Base-by-base conservation (phyloP, 352 stramenopile genomes). In the Phytophthora foliorum region DNA sequence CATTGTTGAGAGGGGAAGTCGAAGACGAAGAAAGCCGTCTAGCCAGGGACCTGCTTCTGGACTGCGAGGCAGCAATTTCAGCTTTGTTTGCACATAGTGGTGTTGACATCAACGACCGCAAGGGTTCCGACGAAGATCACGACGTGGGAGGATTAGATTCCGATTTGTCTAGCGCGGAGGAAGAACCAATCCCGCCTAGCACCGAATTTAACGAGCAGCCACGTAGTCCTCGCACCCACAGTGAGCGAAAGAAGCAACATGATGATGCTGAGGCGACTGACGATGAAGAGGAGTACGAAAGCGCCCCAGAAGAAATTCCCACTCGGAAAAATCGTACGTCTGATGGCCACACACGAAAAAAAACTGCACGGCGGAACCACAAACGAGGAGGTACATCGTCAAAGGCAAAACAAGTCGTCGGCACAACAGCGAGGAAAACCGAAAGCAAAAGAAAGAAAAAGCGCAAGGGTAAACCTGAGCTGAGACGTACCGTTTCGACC, bases 1-100 rank as follows among this genome's bases (percentile, higher is more conserved):
- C 16, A 11, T 39, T 46, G 11, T 21, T 44, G 7, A 42, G n/a
- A 32, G 39, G 49, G 17, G 59, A 67, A 22, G 36, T 21, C 6
- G 57, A 80, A 41, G 57, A 74, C 14, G 59, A 77, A 67, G 64
- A 68, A 52, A 74, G 42, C 41, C 50, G 24, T n/a, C 29, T 66
- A 13, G 52, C 73, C 2, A 77, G 39, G 1, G 76, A 83, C 10
- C 25, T 92, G 3, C 59, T 94, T 2, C 75, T 81, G 39, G 84
- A 92, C 51, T 91, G 80, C 29, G 80, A 94, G 44, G 76, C 76
- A 29, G 80, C 82, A 0, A 84, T 91, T 46, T 86, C 84, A 16
- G 76, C 88, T 32, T 67, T 92, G 21, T 86, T 83, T 48, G 63
- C 72, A 2, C 67, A 68, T 27, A 64, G 59, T 19, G 55, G 72